A percentile compares a stretch with the other conserved stretches of the same genome.
These are phyloP conservation scores for Didymella exigua DNA, from an alignment of 2,329 filamentous ascomycete species.

Conservation along the genomic window DNA sequence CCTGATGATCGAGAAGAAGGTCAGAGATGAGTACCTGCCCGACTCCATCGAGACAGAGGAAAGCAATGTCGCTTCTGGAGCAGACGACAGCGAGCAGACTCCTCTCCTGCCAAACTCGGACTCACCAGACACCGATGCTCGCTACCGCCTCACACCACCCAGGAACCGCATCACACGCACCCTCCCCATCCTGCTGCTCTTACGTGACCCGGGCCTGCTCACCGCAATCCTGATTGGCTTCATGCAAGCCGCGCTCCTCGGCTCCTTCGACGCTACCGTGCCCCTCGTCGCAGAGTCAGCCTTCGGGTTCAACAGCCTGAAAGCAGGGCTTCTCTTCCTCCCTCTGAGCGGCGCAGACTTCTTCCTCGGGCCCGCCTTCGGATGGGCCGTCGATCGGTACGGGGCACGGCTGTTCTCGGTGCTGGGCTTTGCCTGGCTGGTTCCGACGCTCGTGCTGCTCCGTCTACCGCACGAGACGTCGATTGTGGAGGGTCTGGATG, in stretches of 20 bases:
- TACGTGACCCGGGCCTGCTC: conserved; percentile 41
- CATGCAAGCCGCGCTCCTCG: conserved; percentile 46
- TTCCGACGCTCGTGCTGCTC: conserved; percentile 52
- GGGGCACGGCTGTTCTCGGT: conserved; percentile 53
- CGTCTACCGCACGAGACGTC: conserved; percentile 44
- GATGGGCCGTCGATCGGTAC: conserved; percentile 55
- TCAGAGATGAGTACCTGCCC: conserved; percentile 52
- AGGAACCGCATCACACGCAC: conserved; percentile 48
- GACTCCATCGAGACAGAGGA: conserved; percentile 1
- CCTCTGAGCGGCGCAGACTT: conserved; percentile 53
- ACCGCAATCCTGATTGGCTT: conserved; percentile 43
- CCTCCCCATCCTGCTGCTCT: conserved; percentile 56
- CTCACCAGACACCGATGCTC: conserved; percentile 42
- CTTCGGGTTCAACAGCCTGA: conserved; percentile 53
- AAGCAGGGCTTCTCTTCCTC: conserved; percentile 54
- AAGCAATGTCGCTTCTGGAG: conserved; percentile 11
- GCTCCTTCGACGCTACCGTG: conserved; percentile 57
- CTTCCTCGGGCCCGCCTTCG: conserved; percentile 54
- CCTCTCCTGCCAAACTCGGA: conserved; percentile 26
- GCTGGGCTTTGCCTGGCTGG: conserved; percentile 51
- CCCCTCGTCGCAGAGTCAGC: conserved; percentile 52
- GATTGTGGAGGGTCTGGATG: conserved; percentile 24
- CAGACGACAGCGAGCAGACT: conserved; percentile 31
- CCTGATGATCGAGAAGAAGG: conserved; percentile 60
- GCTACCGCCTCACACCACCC: conserved; percentile 49